These are phyloP conservation scores for Raffaelea albimanens DNA, from an alignment of 2,329 filamentous ascomycete species.

Conservation along the genomic window DNA sequence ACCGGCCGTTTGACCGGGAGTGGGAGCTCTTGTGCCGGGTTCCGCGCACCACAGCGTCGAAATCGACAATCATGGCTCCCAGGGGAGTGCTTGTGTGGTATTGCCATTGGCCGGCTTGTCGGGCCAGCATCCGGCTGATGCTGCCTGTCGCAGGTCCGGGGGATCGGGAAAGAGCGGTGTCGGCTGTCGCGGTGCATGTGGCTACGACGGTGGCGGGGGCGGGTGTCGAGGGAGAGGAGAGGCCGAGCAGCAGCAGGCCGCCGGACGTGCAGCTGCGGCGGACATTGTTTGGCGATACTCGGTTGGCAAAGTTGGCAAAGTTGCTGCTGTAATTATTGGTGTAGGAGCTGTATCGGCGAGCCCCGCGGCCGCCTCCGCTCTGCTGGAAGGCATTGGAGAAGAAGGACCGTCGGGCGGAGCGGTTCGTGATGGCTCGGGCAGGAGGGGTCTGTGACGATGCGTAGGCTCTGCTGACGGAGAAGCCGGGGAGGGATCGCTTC, in stretches of 20 bases:
- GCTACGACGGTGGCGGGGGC: slow-evolving; percentile 25
- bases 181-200: slow-evolving; percentile 28
- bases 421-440: background rate
- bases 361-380: too few relatives aligned
- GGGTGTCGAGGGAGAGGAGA: slow-evolving; percentile 28
- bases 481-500: slow-evolving; percentile 4
- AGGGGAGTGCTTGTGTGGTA: slow-evolving; percentile 14
- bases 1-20: too few relatives aligned
- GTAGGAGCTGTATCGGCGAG: too few relatives aligned
- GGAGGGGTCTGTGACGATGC: too few relatives aligned
- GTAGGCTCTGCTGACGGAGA: background rate
- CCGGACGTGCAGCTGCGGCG: slow-evolving; percentile 45
- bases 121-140: slow-evolving; percentile 24
- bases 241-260: slow-evolving; percentile 41
- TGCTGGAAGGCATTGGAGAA: too few relatives aligned
- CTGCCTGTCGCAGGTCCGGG: slow-evolving; percentile 19
- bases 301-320: background rate
- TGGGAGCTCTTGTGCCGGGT: slow-evolving; percentile 7
- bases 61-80: background rate
- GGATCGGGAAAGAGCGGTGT: slow-evolving; percentile 21
- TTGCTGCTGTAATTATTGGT: too few relatives aligned
- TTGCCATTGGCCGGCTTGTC: slow-evolving; percentile 23
- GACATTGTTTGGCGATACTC: slow-evolving; percentile 27
- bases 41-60: too few relatives aligned
- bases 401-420: background rate